A percentile compares a stretch with the other conserved stretches of the same genome.
Evolutionary conservation across 352 stramenopile genomes (phyloP).

Genomic region (Globisporangium uncinulatum): DNA sequence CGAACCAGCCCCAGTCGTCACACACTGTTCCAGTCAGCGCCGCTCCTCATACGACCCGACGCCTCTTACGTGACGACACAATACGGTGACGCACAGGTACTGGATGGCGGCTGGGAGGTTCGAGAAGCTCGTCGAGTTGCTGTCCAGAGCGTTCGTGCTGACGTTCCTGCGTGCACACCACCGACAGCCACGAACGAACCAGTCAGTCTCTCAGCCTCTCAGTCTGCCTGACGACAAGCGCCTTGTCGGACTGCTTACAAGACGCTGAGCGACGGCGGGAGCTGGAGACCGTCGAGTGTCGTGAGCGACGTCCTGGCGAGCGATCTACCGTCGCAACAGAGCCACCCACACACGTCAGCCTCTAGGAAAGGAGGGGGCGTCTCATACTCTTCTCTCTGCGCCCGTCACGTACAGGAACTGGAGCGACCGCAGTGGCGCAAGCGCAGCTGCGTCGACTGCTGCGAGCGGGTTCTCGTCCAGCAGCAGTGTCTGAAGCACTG

Average conservation of each 20-base stretch:
- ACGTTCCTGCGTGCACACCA: constrained; percentile 28
- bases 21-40: too few relatives aligned
- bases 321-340: background rate
- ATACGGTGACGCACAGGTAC: constrained; percentile 33
- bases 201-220: background rate
- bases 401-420: constrained; percentile 31
- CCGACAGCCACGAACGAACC: background rate
- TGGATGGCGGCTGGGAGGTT: constrained; percentile 34
- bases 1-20: too few relatives aligned
- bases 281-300: constrained; percentile 28
- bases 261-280: constrained; percentile 37
- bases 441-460: constrained; percentile 28
- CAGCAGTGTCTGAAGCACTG: constrained; percentile 48
- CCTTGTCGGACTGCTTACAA: constrained; percentile 18
- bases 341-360: too few relatives aligned
- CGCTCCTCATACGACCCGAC: background rate
- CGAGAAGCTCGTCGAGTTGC: constrained; percentile 38
- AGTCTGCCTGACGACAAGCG: background rate
- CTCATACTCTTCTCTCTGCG: too few relatives aligned
- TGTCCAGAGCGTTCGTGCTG: constrained; percentile 48
- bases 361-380: too few relatives aligned
- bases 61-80: background rate
- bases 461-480: constrained; percentile 47
- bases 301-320: constrained; percentile 44
- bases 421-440: constrained; percentile 35